Evolutionary conservation across 169 alveolate species (phyloP), one percentile per base, ranked within the genome.

Genomic region (Plasmodium billcollinsi): DNA sequence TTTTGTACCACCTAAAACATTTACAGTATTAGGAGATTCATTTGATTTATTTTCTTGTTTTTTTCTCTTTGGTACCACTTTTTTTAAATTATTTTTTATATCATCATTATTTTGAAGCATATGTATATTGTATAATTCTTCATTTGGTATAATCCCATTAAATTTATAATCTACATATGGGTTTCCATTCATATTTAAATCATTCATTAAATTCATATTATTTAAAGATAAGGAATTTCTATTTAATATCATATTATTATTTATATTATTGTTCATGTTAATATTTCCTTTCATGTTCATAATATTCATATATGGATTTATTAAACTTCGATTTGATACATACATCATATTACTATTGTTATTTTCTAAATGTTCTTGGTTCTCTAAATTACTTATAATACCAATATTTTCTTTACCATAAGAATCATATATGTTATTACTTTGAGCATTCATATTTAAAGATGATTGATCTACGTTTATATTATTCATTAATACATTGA

Each of bases 401-500:
- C 33, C 9, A 4, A n/a, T 33, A n/a, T n/a, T 39, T 18, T 66
- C 74, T 26, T 66, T 66, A n/a, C 14, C 14, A 33, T 18, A 66
- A 5, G 74, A 12, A 24, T 66, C 56, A 20, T 66, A 50, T 9
- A 74, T 18, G 47, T 74, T 74, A 21, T 39, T 39, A 14, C 43
- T 66, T 66, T 66, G 74, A 18, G 43, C 21, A 33, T 15, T 14
- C n/a, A 18, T 29, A 24, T 66, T 66, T 24, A 66, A 8, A 14
- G 58, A 15, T 33, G 74, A 33, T n/a, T 26, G 20, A 26, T 66
- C 74, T n/a, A 39, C 43, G 11, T 29, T 70, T 62, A 63, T 20
- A 45, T 72, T 83, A 15, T 69, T 50, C 83, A 83, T 83, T 18
- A 83, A 21, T 49, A 83, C 21, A 33, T 83, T 83, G 52, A 83